A percentile compares a stretch with the other conserved stretches of the same genome.
Evolutionary conservation across 257 asterid species (phyloP).

Genomic region (Capsicum pubescens): DNA sequence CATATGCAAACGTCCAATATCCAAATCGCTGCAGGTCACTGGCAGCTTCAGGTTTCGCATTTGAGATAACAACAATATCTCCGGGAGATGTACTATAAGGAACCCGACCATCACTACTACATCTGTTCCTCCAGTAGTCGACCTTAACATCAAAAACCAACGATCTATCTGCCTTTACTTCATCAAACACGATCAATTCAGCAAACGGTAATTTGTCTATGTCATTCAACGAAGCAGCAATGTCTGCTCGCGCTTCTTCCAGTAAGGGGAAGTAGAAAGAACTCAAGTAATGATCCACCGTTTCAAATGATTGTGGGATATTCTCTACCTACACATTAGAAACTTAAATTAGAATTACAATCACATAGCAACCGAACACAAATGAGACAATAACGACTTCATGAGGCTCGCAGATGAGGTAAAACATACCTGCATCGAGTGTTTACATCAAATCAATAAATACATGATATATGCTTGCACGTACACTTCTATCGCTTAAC

Average conservation of each 20-base stretch:
- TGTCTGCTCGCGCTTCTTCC: constrained; percentile 60
- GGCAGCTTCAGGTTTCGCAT: constrained; percentile 37
- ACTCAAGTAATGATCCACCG: constrained; percentile 44
- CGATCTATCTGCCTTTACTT: not conserved
- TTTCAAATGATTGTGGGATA: constrained; percentile 50
- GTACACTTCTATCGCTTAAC: too few relatives aligned
- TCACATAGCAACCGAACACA: not conserved
- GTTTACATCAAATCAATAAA: too few relatives aligned
- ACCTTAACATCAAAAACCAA: constrained; percentile 24
- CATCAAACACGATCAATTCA: constrained; percentile 37
- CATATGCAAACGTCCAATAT: constrained; percentile 49
- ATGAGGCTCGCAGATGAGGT: too few relatives aligned
- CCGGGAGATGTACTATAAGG: constrained; percentile 55
- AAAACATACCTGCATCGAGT: too few relatives aligned
- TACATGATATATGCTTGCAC: too few relatives aligned
- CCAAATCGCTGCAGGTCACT: constrained; percentile 39
- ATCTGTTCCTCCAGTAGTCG: constrained; percentile 48
- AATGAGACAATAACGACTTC: too few relatives aligned
- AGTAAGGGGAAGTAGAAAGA: constrained; percentile 52
- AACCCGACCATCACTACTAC: constrained; percentile 39
- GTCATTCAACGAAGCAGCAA: constrained; percentile 51
- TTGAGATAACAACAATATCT: constrained; percentile 47
- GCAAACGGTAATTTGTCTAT: constrained; percentile 54
- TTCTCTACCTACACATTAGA: constrained; percentile 46
- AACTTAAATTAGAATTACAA: not conserved